Percentiles rank a stretch among this genome's conserved stretches.
Conservation (phyloP, 202 grass and related monocot species). For the Digitaria exilis region DNA sequence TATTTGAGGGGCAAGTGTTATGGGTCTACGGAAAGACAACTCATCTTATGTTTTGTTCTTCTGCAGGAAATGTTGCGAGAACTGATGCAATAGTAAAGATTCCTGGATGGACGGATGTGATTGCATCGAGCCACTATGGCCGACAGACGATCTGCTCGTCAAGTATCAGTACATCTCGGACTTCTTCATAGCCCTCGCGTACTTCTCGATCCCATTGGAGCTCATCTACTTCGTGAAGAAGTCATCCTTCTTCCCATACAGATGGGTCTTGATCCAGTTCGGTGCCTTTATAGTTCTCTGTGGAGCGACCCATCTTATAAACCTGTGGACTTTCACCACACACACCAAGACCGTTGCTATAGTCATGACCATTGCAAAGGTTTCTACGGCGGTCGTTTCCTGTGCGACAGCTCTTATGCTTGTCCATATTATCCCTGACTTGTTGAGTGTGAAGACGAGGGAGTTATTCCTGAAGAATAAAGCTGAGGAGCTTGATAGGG, state of each 20-base stretch:
- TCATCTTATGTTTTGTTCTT: slow-evolving; percentile 17
- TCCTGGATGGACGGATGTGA: slow-evolving; percentile 81
- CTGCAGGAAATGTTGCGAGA: slow-evolving; percentile 49
- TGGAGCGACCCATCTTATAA: slow-evolving; percentile 83
- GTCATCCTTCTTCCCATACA: slow-evolving; percentile 76
- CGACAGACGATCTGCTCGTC: slow-evolving; percentile 75
- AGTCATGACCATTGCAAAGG: slow-evolving; percentile 71
- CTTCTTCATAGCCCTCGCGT: slow-evolving; percentile 92
- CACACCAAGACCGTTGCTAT: slow-evolving; percentile 62
- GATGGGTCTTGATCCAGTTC: slow-evolving; percentile 85
- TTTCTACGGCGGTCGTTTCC: slow-evolving; percentile 75
- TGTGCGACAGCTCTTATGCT: slow-evolving; percentile 91
- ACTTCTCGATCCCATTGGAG: slow-evolving; percentile 91
- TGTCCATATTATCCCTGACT: slow-evolving; percentile 80
- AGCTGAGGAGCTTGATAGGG: slow-evolving; percentile 78
- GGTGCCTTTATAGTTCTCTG: slow-evolving; percentile 86
- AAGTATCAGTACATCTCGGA: slow-evolving; percentile 97
- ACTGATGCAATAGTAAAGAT: slow-evolving; percentile 26
- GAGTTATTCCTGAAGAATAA: slow-evolving; percentile 84
- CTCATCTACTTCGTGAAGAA: slow-evolving; percentile 88
- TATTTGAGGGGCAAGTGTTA: not conserved
- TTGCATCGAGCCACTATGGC: slow-evolving; percentile 91
- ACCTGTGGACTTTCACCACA: slow-evolving; percentile 67
- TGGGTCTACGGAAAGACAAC: not conserved
- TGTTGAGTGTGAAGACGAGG: slow-evolving; percentile 75